These are phyloP conservation scores for Penicillium turbatum DNA, from an alignment of 495 filamentous ascomycete species.

Conservation along the genomic window DNA sequence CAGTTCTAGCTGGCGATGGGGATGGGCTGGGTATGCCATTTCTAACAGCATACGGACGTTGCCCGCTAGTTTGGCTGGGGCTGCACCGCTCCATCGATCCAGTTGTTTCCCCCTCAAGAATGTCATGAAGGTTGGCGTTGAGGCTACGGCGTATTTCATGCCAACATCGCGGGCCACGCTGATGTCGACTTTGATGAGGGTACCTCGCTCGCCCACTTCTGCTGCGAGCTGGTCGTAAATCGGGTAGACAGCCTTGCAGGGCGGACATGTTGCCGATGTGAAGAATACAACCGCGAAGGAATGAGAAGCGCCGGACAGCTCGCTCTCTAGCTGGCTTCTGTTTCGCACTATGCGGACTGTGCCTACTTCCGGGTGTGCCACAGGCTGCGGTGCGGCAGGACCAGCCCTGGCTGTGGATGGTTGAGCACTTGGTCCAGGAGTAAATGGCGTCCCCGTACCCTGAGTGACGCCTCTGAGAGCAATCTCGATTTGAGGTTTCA, in stretches of 20 bases:
- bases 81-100: constrained; percentile 77
- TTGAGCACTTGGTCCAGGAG: constrained; percentile 20
- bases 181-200: constrained; percentile 82
- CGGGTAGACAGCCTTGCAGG: constrained; percentile 81
- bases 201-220: constrained; percentile 62
- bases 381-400: constrained; percentile 18
- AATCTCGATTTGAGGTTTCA: constrained; percentile 73
- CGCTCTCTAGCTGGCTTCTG: constrained; percentile 54
- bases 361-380: constrained; percentile 17
- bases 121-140: constrained; percentile 88
- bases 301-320: constrained; percentile 54
- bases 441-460: constrained; percentile 33
- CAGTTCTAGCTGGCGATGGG: constrained; percentile 64
- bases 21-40: constrained; percentile 74
- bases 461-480: constrained; percentile 68
- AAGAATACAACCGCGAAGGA: constrained; percentile 87
- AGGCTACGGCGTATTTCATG: constrained; percentile 60
- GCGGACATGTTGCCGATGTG: constrained; percentile 79
- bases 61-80: constrained; percentile 59
- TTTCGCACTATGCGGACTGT: constrained; percentile 51
- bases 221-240: constrained; percentile 75
- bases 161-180: constrained; percentile 61
- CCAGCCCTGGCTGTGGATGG: constrained; percentile 19
- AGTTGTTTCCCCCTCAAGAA: constrained; percentile 73
- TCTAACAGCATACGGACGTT: constrained; percentile 71